Percentiles rank a stretch among this genome's conserved stretches.
phyloP scores from a whole-genome alignment of 1,139 yeast species.

The Yamadazyma kanchanaburiensis region DNA sequence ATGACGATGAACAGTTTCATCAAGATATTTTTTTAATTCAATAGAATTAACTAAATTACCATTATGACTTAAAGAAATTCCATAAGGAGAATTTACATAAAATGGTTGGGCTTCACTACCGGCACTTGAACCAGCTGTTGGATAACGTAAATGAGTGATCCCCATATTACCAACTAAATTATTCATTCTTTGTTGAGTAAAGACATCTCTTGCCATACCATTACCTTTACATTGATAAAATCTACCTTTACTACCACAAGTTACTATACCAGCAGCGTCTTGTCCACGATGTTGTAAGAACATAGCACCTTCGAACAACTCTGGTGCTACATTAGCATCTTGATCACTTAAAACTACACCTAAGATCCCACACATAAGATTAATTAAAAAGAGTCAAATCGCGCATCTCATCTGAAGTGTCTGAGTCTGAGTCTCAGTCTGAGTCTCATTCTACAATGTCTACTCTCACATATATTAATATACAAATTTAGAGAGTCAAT shows the following conservation, averaged over 20 bases:
- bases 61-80: constrained; percentile 85
- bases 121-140: constrained; percentile 98
- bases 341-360: constrained; percentile 85
- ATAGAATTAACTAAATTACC: constrained; percentile 91
- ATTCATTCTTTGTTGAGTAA: constrained; percentile 75
- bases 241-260: constrained; percentile 92
- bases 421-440: too few relatives aligned
- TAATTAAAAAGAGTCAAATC: constrained; percentile 5
- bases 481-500: constrained; percentile 1
- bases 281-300: constrained; percentile 97
- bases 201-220: constrained; percentile 98
- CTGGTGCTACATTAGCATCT: constrained; percentile 73
- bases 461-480: too few relatives aligned
- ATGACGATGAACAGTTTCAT: constrained; percentile 93
- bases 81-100: constrained; percentile 95
- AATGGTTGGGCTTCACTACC: constrained; percentile 98
- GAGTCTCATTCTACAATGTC: too few relatives aligned
- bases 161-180: constrained; percentile 94
- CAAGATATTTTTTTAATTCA: constrained; percentile 74
- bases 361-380: constrained; percentile 85
- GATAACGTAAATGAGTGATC: constrained; percentile 89
- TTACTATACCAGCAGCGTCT: constrained; percentile 99
- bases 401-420: constrained; percentile 2
- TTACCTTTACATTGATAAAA: constrained; percentile 97
- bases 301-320: constrained; percentile 88